Evolutionary conservation across 108 stramenopile species (phyloP), one percentile per base, ranked within the genome.

Genomic region (Fragilariopsis cylindrus): DNA sequence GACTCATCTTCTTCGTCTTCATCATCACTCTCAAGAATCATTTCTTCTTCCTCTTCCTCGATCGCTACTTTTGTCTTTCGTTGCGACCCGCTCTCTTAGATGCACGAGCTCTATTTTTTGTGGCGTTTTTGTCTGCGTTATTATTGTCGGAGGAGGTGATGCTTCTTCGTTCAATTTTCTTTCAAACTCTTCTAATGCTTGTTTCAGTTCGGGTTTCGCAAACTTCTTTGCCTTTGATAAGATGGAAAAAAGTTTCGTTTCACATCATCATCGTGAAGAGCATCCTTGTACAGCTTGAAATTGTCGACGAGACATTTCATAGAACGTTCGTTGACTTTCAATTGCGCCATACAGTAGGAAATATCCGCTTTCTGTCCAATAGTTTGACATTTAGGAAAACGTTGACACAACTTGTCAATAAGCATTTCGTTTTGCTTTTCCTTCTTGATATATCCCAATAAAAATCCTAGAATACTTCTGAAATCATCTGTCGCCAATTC

Each of bases 361-460:
- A 98, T 76, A 69, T 96, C 93, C 5, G 93, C 94, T 62, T 87
- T 89, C 73, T 95, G 92, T 60, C 71, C 71, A 49, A 89, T 90
- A 19, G 76, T 81, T 16, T 73, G 78, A 71, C 85, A 91, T 71
- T 93, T 94, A 0, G 92, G 90, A 76, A 96, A 90, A 7, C 99
- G 88, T 30, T 91, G 92, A 50, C 87, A 86, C 44, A 99, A 78
- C 77, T 98, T 98, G 60, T 99, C 99, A n/a, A 88, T 74, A 11
- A 98, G 82, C 78, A 86, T 85, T 65, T 97, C 96, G 52, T 90
- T 90, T 71, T 97, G 97, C 73, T 93, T 90, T 21, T 99, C 99
- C 77, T 98, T 98, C 70, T 93, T 93, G 74, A 99, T 95, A 83
- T 92, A 99, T 65, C 87, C 86, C 40, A 99, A 86, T 52, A 99